phyloP scores from a whole-genome alignment of 1,284 basidiomycete species.

The Fomitopsis palustris region DNA sequence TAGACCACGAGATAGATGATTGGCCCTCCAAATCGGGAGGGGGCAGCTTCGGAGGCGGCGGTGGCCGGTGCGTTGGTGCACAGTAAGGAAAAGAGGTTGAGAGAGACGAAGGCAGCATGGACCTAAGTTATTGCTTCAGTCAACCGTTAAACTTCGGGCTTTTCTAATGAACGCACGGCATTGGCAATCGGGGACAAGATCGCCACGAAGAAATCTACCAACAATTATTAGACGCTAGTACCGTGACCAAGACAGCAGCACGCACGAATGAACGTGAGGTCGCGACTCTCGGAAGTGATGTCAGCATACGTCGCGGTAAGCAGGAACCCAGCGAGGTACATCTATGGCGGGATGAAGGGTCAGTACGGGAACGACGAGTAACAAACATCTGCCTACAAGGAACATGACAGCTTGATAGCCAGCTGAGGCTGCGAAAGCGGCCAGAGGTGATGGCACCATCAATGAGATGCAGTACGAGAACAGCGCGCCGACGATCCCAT shows the following conservation, averaged over 20 bases:
- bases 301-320: slow-evolving; percentile 70
- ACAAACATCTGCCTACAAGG: slow-evolving; percentile 41
- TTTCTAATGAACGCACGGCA: slow-evolving; percentile 53
- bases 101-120: slow-evolving; percentile 66
- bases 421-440: slow-evolving; percentile 70
- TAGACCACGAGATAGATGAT: slow-evolving; percentile 71
- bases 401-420: slow-evolving; percentile 77
- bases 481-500: slow-evolving; percentile 65
- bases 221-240: background rate
- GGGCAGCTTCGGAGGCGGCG: slow-evolving; percentile 43
- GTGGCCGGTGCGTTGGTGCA: slow-evolving; percentile 58
- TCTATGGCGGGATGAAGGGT: slow-evolving; percentile 28
- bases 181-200: slow-evolving; percentile 67
- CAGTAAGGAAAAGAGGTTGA: slow-evolving; percentile 76
- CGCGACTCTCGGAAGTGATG: slow-evolving; percentile 45
- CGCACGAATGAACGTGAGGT: slow-evolving; percentile 60
- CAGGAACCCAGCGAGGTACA: slow-evolving; percentile 64
- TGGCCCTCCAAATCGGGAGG: slow-evolving; percentile 69
- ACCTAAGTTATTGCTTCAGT: too few species aligned
- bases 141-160: too few species aligned
- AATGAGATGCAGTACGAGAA: slow-evolving; percentile 70
- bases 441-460: slow-evolving; percentile 61
- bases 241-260: background rate
- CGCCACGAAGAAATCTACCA: slow-evolving; percentile 61
- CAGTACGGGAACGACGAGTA: background rate